Conservation (phyloP, 805 yeast genomes). For the Candida arabinofermentans region DNA sequence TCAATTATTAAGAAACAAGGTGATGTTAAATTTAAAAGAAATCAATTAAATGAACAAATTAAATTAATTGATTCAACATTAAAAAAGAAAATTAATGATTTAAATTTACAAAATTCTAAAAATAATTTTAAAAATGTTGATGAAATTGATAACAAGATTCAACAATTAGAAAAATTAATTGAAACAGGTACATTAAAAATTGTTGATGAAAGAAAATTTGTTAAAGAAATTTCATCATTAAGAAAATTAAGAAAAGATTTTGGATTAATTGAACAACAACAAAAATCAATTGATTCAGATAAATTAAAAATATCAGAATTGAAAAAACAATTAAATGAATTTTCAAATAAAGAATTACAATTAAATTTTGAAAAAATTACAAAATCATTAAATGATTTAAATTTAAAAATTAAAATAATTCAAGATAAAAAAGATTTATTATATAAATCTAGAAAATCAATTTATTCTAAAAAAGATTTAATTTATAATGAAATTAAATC, state of each 20-base stretch:
- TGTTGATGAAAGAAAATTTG: constrained; percentile 83
- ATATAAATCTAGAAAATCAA: constrained; percentile 60
- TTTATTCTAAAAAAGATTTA: constrained; percentile 65
- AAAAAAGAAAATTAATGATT: constrained; percentile 72
- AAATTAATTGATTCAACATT: constrained; percentile 63
- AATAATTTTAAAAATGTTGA: constrained; percentile 60
- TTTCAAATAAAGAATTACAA: constrained; percentile 62
- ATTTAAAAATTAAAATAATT: constrained; percentile 52
- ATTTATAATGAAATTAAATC: constrained; percentile 63
- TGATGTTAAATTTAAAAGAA: constrained; percentile 31
- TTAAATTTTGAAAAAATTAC: constrained; percentile 65
- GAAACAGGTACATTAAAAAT: constrained; percentile 77
- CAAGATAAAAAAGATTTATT: constrained; percentile 64
- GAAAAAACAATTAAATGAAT: constrained; percentile 58
- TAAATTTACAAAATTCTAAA: constrained; percentile 68
- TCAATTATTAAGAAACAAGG: constrained; percentile 38
- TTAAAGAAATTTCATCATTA: constrained; percentile 81
- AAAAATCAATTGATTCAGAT: constrained; percentile 74
- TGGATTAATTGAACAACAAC: constrained; percentile 66
- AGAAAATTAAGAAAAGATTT: constrained; percentile 80
- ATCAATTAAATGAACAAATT: constrained; percentile 53
- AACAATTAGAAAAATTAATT: constrained; percentile 65
- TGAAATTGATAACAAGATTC: constrained; percentile 66
- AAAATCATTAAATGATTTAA: constrained; percentile 65
- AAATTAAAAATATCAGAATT: constrained; percentile 70